Evolutionary conservation across 2,329 filamentous ascomycete species (phyloP).

Genomic region (Pseudonectria buxi): DNA sequence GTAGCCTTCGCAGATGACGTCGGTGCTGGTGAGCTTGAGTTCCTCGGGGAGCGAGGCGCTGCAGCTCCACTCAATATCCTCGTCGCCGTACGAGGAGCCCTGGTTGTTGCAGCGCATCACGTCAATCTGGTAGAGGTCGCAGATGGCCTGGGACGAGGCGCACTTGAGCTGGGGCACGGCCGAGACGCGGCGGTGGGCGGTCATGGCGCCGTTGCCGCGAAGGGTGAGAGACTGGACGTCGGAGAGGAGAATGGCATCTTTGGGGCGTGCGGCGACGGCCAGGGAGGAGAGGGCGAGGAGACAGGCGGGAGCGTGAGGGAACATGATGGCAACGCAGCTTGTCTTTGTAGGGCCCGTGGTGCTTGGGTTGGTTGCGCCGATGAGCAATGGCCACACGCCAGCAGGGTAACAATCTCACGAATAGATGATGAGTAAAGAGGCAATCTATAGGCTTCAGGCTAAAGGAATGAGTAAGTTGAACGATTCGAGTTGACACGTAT

Average conservation of each 20-base stretch:
- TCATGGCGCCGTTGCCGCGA: slow-evolving; percentile 54
- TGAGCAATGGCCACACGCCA: too few species aligned
- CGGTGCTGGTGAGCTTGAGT: slow-evolving; percentile 70
- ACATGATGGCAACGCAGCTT: slow-evolving; percentile 25
- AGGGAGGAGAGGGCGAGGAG: slow-evolving; percentile 20
- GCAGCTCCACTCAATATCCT: slow-evolving; percentile 91
- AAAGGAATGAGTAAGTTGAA: too few species aligned
- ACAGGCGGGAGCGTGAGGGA: slow-evolving; percentile 12
- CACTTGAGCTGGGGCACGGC: slow-evolving; percentile 76
- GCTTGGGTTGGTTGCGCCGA: too few species aligned
- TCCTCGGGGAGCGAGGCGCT: slow-evolving; percentile 54
- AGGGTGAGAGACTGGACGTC: slow-evolving; percentile 73
- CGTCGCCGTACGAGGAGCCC: slow-evolving; percentile 67
- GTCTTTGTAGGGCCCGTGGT: too few species aligned
- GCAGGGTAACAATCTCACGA: too few species aligned
- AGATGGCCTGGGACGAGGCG: slow-evolving; percentile 57
- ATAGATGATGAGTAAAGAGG: too few species aligned
- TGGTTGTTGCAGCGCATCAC: slow-evolving; percentile 86
- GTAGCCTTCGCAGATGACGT: slow-evolving; percentile 92
- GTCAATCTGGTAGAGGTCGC: slow-evolving; percentile 66
- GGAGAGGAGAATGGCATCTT: slow-evolving; percentile 51
- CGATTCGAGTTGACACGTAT: too few species aligned
- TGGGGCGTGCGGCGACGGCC: slow-evolving; percentile 28
- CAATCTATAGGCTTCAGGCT: too few species aligned
- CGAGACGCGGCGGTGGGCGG: slow-evolving; percentile 67